phyloP scores from a whole-genome alignment of 257 asterid genomes.

The Solanum boliviense region DNA sequence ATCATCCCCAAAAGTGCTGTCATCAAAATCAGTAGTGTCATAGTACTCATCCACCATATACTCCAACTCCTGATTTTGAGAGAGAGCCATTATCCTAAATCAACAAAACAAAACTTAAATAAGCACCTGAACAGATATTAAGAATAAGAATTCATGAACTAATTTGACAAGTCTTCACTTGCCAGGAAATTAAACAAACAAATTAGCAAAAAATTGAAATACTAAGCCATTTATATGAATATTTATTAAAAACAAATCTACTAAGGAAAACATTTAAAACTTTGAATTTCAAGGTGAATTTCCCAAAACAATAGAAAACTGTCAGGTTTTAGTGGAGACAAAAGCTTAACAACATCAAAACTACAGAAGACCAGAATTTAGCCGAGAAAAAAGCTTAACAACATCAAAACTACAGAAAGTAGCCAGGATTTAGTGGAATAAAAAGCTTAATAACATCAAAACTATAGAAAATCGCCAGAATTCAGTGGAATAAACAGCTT shows the following conservation, averaged over 20 bases:
- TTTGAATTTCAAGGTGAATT: not conserved
- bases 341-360: not conserved
- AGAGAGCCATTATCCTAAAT: constrained; percentile 39
- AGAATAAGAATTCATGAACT: not conserved
- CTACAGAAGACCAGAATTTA: not conserved
- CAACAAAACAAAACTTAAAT: not conserved
- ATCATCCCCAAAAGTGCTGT: constrained; percentile 22
- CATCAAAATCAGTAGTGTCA: constrained; percentile 27
- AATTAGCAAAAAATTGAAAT: not conserved
- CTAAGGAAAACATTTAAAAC: not conserved
- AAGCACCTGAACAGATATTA: not conserved
- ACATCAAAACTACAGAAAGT: not conserved
- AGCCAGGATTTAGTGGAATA: not conserved
- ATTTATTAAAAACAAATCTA: not conserved
- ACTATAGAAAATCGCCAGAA: not conserved
- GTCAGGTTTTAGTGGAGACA: not conserved
- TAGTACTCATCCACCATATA: constrained; percentile 38
- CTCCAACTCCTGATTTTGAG: constrained; percentile 46
- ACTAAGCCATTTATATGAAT: not conserved
- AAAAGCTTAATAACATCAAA: not conserved
- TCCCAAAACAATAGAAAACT: not conserved
- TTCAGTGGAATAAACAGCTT: not conserved
- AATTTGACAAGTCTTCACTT: not conserved
- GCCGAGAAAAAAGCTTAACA: not conserved
- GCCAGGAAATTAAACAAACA: not conserved